phyloP scores from a whole-genome alignment of 2,329 filamentous ascomycete genomes.

The Penicillium sp. region DNA sequence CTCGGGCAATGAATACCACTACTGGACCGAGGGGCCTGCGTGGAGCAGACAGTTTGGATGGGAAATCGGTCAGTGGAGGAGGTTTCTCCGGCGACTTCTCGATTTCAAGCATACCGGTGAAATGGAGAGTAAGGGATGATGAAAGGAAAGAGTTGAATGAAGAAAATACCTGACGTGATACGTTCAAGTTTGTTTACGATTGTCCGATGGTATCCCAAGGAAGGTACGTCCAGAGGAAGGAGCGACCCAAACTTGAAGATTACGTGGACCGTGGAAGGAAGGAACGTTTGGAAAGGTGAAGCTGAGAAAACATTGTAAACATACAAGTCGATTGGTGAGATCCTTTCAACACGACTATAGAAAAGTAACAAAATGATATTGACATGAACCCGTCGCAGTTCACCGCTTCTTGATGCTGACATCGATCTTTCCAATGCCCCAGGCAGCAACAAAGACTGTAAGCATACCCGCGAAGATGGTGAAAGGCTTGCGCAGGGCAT shows the following conservation, averaged over 20 bases:
- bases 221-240: not conserved
- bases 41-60: not conserved
- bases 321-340: constrained; percentile 9
- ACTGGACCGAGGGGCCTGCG: not conserved
- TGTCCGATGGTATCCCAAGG: not conserved
- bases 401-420: constrained; percentile 70
- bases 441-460: constrained; percentile 70
- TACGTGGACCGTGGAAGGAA: not conserved
- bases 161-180: not conserved
- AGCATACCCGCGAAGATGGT: constrained; percentile 73
- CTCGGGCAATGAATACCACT: constrained; percentile 4
- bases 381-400: constrained; percentile 15
- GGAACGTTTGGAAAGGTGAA: not conserved
- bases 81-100: not conserved
- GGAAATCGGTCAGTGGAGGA: not conserved
- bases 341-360: constrained; percentile 12
- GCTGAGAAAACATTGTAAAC: not conserved
- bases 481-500: constrained; percentile 79
- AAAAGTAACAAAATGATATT: constrained; percentile 17
- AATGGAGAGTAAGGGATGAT: not conserved
- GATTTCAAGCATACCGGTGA: not conserved
- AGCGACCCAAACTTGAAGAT: not conserved
- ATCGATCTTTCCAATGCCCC: constrained; percentile 74
- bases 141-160: not conserved
- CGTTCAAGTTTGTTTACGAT: not conserved